Evolutionary conservation across 2,329 filamentous ascomycete genomes (phyloP).

Genomic region (Cytospora paraplurivora): DNA sequence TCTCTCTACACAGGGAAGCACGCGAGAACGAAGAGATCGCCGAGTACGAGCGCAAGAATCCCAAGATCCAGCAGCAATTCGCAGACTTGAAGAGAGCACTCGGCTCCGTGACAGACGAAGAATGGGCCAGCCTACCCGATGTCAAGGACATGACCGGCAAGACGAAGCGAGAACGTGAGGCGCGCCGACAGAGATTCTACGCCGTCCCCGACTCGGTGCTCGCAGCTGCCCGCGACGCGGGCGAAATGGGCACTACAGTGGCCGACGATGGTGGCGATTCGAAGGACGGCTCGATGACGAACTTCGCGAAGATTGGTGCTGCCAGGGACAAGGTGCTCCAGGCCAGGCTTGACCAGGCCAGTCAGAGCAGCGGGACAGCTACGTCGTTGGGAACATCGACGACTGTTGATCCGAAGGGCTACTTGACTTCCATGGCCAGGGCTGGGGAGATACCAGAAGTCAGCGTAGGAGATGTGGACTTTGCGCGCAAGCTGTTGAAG

Average conservation of each 20-base stretch:
- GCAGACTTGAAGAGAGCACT: conserved; percentile 92
- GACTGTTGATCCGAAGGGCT: conserved; percentile 92
- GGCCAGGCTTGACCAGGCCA: conserved; percentile 89
- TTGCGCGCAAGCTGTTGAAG: conserved; percentile 87
- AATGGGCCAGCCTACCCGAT: conserved; percentile 94
- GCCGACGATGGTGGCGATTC: conserved; percentile 66
- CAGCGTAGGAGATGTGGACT: conserved; percentile 91
- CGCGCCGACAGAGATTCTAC: conserved; percentile 83
- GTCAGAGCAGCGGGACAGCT: conserved; percentile 65
- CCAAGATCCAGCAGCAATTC: conserved; percentile 97
- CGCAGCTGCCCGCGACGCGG: conserved; percentile 77
- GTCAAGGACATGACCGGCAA: conserved; percentile 96
- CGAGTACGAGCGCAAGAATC: conserved; percentile 96
- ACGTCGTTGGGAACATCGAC: conserved; percentile 80
- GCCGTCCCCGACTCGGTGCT: conserved; percentile 96
- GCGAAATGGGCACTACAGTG: conserved; percentile 86
- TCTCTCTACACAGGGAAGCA: conserved; percentile 77
- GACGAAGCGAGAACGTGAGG: conserved; percentile 83
- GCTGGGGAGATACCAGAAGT: conserved; percentile 79
- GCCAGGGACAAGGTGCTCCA: conserved; percentile 95
- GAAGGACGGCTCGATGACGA: conserved; percentile 90
- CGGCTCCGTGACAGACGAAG: conserved; percentile 85
- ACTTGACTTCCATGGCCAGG: conserved; percentile 87
- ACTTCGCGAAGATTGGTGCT: conserved; percentile 96
- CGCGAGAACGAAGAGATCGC: conserved; percentile 89